Evolutionary conservation across 2,329 filamentous ascomycete genomes (phyloP), one percentile per base, ranked within the genome.

Genomic region (Aureobasidium uvarum): DNA sequence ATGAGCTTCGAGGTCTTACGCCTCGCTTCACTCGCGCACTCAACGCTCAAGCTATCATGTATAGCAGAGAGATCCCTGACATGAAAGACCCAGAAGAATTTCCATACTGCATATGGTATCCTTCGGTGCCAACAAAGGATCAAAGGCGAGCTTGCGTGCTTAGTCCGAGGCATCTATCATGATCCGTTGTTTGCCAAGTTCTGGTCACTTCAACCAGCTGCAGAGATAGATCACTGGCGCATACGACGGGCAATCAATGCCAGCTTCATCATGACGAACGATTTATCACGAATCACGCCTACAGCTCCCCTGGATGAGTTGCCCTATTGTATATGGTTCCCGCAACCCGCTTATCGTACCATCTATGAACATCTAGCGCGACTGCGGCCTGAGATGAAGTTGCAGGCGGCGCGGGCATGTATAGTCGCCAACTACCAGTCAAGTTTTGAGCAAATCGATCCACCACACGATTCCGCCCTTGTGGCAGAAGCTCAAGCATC

Each of bases 61-160:
- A 60, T 10, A 78, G 75, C 68, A 73, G 75, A 28, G 60, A 38
- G 1, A 69, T 79, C 11, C 77, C 75, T 0, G 60, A 72, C 14
- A 73, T 73, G 38, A 51, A 66, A 3, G 48, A 68, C 16, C 65
- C 69, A 6, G 68, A 72, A 4, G 65, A 70, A 1, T 52, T 72
- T 18, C 78, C 77, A 0, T 80, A 80, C 68, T 81, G 78, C 64
- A 78, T 81, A 52, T 80, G 77, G 77, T 67, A 78, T 67, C 79
- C 78, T 0, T 72, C 78, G 1, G 33, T 74, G 0, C 74, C 78
- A n/a, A n/a, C 43, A 54, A 3, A 38, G 69, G 48, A 38, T 77
- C 3, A 1, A 55, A 8, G 33, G 66, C 6, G 77, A 80, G 64
- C 8, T 68, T 1, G 13, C 31, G 10, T 74, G 72, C 45, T 64